phyloP scores from a whole-genome alignment of 139 green algal genomes.

The Volvox reticuliferus region DNA sequence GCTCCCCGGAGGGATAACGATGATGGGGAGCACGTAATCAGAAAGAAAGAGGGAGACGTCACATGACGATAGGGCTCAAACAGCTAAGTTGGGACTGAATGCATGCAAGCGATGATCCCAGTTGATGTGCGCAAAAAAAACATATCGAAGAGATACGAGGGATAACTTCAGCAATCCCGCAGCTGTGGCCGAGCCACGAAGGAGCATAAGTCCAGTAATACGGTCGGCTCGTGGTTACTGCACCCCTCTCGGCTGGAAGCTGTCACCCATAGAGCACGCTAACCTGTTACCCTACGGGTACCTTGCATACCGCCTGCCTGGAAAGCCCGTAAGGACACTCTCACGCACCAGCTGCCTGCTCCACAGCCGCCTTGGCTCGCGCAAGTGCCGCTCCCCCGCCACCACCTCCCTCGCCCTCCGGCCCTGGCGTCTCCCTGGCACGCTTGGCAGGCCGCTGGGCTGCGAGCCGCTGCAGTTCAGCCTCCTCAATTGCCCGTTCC shows the following conservation, averaged over 20 bases:
- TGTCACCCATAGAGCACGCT: too few species aligned
- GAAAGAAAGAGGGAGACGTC: background rate
- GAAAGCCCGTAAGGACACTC: too few species aligned
- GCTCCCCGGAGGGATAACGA: background rate
- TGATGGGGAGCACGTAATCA: background rate
- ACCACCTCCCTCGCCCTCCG: background rate
- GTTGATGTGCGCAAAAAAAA: too few species aligned
- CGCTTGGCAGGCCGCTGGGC: conserved; percentile 44
- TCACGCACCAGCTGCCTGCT: conserved; percentile 44
- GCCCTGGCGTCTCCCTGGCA: background rate
- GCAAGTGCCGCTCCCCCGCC: background rate
- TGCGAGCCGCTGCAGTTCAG: conserved; percentile 37
- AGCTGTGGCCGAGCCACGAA: too few species aligned
- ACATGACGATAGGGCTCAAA: background rate
- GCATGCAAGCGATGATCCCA: too few species aligned
- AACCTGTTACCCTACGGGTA: too few species aligned
- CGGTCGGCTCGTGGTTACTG: too few species aligned
- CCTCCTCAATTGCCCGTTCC: conserved; percentile 39
- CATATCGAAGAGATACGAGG: too few species aligned
- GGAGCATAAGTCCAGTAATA: too few species aligned
- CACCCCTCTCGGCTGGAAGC: too few species aligned
- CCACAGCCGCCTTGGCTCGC: conserved; percentile 30
- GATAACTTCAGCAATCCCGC: too few species aligned
- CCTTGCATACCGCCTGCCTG: too few species aligned
- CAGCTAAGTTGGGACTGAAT: background rate